Evolutionary conservation across 139 green algal genomes (phyloP).

Genomic region (Bryopsis sp.): DNA sequence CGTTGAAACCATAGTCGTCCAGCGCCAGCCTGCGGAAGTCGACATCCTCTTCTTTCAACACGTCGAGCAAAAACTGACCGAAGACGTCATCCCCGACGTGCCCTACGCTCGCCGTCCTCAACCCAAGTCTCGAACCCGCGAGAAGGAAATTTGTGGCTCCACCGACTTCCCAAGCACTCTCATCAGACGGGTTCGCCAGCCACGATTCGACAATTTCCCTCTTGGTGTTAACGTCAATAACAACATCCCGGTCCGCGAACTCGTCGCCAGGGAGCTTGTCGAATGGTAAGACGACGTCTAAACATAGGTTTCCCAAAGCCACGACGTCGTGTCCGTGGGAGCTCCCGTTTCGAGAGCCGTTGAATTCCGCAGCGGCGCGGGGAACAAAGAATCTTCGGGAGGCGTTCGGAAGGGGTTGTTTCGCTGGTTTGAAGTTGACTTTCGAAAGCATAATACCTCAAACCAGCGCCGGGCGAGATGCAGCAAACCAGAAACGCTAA

Average conservation of each 20-base stretch:
- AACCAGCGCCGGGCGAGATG: no score
- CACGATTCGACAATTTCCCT: slow-evolving; percentile 40
- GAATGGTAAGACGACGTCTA: slow-evolving; percentile 67
- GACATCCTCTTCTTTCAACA: slow-evolving; percentile 49
- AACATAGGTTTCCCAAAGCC: slow-evolving; percentile 72
- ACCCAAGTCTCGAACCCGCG: slow-evolving; percentile 72
- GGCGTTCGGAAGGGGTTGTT: neutral
- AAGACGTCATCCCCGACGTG: slow-evolving; percentile 74
- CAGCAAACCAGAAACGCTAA: no score
- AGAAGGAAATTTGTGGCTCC: slow-evolving; percentile 89
- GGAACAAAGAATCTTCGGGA: neutral
- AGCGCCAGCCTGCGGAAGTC: neutral
- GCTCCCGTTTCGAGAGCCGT: neutral
- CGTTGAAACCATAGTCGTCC: neutral
- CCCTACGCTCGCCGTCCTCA: slow-evolving; percentile 54
- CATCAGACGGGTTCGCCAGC: slow-evolving; percentile 23
- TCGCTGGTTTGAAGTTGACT: no score
- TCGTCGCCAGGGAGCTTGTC: slow-evolving; percentile 39
- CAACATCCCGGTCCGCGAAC: slow-evolving; percentile 12
- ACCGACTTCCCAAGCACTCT: slow-evolving; percentile 60
- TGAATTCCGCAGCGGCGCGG: neutral
- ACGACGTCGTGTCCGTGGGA: slow-evolving; percentile 59
- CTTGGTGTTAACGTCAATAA: no score
- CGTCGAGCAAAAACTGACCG: slow-evolving; percentile 62
- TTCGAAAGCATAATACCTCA: no score